Evolutionary conservation across 352 stramenopile genomes (phyloP).

Genomic region (Globisporangium megalacanthum): DNA sequence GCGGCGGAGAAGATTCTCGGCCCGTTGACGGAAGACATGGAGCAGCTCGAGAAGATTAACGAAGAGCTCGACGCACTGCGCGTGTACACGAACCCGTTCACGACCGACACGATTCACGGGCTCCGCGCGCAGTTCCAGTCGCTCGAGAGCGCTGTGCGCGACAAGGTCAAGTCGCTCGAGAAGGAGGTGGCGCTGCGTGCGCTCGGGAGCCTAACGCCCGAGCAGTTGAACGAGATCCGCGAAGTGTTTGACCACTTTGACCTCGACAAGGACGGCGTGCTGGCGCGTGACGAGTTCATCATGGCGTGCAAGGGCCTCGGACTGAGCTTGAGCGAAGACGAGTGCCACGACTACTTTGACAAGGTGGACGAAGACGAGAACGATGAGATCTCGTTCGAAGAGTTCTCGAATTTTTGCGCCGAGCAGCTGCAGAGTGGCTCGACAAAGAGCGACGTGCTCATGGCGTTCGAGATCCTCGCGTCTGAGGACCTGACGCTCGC

Average conservation of each 20-base stretch:
- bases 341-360: constrained; percentile 87
- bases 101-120: constrained; percentile 87
- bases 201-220: constrained; percentile 72
- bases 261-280: constrained; percentile 77
- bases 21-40: constrained; percentile 71
- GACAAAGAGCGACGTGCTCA: constrained; percentile 74
- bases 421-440: constrained; percentile 87
- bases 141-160: constrained; percentile 66
- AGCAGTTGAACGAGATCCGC: constrained; percentile 85
- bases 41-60: constrained; percentile 78
- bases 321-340: constrained; percentile 80
- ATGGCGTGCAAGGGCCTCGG: constrained; percentile 88
- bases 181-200: constrained; percentile 85
- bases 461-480: constrained; percentile 76
- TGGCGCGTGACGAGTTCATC: constrained; percentile 87
- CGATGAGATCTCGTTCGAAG: constrained; percentile 78
- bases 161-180: constrained; percentile 86
- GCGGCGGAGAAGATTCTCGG: constrained; percentile 24
- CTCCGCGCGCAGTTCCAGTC: constrained; percentile 82
- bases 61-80: constrained; percentile 75
- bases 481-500: constrained; percentile 67
- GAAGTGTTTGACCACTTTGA: constrained; percentile 91
- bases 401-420: constrained; percentile 85
- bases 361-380: constrained; percentile 81
- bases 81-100: constrained; percentile 88